Evolutionary conservation across 2,329 filamentous ascomycete genomes (phyloP), one percentile per base, ranked within the genome.

Genomic region (Penicillium olsonii): DNA sequence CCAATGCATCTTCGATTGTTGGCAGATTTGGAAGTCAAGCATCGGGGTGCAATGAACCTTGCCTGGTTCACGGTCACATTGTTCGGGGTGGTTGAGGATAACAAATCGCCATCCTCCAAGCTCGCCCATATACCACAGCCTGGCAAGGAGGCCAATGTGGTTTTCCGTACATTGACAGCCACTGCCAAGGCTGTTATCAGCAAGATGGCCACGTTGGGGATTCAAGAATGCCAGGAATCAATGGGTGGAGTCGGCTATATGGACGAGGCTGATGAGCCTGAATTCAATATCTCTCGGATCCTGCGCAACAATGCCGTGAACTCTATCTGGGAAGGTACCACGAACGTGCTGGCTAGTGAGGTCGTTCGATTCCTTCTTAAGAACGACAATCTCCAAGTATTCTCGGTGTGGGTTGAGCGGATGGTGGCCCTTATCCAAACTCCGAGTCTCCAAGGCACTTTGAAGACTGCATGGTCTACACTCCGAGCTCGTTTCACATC

Each of bases 301-400:
- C 83, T 84, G 59, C 79, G 87, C 7, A 87, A 90, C 58, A 81
- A 78, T 2, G 70, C 75, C 7, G 76, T 78, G 1, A 70, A 74
- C 41, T 68, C 68, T 2, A 86, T 90, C 41, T 88, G 85, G 84
- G 85, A 88, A 66, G 85, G 87, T 1, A 90, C 87, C 0, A 88
- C 85, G 0, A 85, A 88, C 59, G 84, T 90, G 5, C 74, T 90
- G 47, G 82, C 82, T 4, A 75, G 75, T 33, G 78, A 81, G 54
- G 66, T 78, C 5, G 68, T 79, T 22, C 66, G 77, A 0, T 61
- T 64, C 31, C 45, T 66, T 4, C 29, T 63, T 2, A 63, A 60
- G 15, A 39, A 51, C 2, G 62, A 59, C n/a, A 61, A 65, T 44
- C 45, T 62, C 22, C 46, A 43, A 9, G 48, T 66, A 0, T 68